These are phyloP conservation scores for Asterella californica DNA, from an alignment of 225 moss, liverwort and hornwort species.

Conservation along the genomic window DNA sequence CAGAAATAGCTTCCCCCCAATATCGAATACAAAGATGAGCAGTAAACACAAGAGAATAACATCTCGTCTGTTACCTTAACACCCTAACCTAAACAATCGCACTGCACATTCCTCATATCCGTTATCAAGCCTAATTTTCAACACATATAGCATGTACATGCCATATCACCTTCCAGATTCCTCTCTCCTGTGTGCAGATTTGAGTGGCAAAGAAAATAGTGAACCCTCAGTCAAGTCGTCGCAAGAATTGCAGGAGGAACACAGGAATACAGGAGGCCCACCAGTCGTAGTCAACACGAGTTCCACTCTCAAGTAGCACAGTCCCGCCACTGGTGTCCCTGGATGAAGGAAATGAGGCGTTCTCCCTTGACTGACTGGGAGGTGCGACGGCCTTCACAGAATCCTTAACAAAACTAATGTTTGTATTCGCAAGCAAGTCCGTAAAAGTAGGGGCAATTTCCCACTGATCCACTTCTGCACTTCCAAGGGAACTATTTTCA, in stretches of 20 bases:
- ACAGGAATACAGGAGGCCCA: slow-evolving; percentile 28
- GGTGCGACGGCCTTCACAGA: slow-evolving; percentile 71
- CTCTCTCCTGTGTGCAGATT: slow-evolving; percentile 9
- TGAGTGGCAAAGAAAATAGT: not conserved
- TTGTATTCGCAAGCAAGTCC: slow-evolving; percentile 67
- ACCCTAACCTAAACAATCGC: not conserved
- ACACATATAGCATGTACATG: no score
- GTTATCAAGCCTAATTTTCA: not conserved
- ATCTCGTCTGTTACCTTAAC: not conserved
- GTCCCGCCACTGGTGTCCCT: slow-evolving; percentile 67
- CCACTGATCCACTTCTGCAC: slow-evolving; percentile 92
- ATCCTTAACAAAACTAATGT: slow-evolving; percentile 65
- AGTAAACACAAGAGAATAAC: no score
- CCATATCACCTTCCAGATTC: not conserved
- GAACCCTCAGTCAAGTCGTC: not conserved
- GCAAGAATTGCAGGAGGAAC: not conserved
- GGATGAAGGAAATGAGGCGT: slow-evolving; percentile 48
- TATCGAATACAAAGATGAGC: no score
- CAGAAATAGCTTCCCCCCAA: no score
- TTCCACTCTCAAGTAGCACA: slow-evolving; percentile 77
- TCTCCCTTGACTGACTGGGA: slow-evolving; percentile 52
- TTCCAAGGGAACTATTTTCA: not conserved
- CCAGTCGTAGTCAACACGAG: slow-evolving; percentile 91
- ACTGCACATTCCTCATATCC: not conserved
- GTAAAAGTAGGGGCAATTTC: slow-evolving; percentile 88